Evolutionary conservation across 2,329 filamentous ascomycete genomes (phyloP), one percentile per base, ranked within the genome.

Genomic region (Fusarium falciforme): DNA sequence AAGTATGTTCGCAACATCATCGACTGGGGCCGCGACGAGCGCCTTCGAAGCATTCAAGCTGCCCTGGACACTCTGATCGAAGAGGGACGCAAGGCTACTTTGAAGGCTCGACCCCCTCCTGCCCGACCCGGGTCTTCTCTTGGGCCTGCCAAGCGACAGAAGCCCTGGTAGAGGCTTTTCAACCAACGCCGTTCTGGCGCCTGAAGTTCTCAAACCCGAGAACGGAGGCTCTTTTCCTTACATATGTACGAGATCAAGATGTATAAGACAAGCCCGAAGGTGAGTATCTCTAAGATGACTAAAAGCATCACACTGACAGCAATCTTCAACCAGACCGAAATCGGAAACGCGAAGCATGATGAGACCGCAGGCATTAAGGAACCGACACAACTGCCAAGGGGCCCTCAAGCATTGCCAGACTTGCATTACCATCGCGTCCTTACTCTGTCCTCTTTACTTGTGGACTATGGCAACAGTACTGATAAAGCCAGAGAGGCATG

Each of bases 1-100:
- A 80, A 76, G 61, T 76, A 79, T 62, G 77, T 83, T 33, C 73
- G 42, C 20, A 83, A 82, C 59, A 83, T 83, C 49, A 73, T 83
- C n/a, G 80, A 83, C 65, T 83, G 81, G 81, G 81, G 80, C 0
- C 76, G 68, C 27, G 72, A 75, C 29, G 44, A 64, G 33, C 78
- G 80, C 6, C 64, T 84, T n/a, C 59, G 69, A 2, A 70, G 71
- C 4, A 81, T 84, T 52, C 72, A 66, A 20, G 29, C 68, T 2
- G 67, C 73, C 6, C 44, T 75, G 10, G 60, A 69, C 16, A 11
- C 40, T 5, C 38, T 75, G 6, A 16, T 52, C 0, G 60, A 74
- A 20, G 66, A 60, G 7, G 9, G 7, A 7, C 29, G 33, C 20
- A 42, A 44, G 54, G 16, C 11, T 4, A 40, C 25, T 9, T 27